Base-by-base conservation (phyloP, 2,329 filamentous ascomycete species). In the Fusarium sarcochroum region DNA sequence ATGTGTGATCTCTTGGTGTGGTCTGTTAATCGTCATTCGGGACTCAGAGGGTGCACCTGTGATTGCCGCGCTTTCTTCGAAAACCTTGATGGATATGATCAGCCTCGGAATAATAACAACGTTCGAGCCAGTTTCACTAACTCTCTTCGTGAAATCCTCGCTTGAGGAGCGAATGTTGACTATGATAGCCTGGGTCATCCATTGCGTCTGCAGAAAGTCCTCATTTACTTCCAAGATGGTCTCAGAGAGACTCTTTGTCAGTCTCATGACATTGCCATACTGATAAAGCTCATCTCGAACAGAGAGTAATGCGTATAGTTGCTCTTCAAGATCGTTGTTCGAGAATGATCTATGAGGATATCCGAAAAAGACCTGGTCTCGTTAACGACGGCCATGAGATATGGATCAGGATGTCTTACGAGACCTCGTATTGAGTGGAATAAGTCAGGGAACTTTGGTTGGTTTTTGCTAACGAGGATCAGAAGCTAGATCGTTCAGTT, bases 161-260 rank as follows among this genome's bases (percentile, higher is more conserved):
- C n/a, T 17, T 37, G 35, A 37, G 9, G 35, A 37, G 17, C 35
- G 35, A 9, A 55, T 27, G 17, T 60, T 55, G 44, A 55, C 57
- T 11, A 55, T 15, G 11, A 46, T 44, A 27, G 30, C 57, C 23
- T 55, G 50, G 8, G 57, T 55, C 14, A 60, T 35, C 21, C 54
- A 17, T 9, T 32, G 35, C 23, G 57, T 55, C 15, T 60, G 57
- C 15, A 60, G 4, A 25, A 60, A 60, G 7, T 25, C 50, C 30
- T 55, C 50, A 25, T 60, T 60, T 6, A 60, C 44, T 35, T 45
- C 57, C n/a, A 41, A 38, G 6, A 55, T 44, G 4, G 38, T 32
- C n/a, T 60, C 20, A 38, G 49, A 8, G n/a, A 60, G 35, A 14
- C 34, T 42, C 7, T 30, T 25, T 15, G 34, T 40, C 48, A 37